Base-by-base conservation (phyloP, 1,284 basidiomycete species). In the Papiliotrema laurentii region DNA sequence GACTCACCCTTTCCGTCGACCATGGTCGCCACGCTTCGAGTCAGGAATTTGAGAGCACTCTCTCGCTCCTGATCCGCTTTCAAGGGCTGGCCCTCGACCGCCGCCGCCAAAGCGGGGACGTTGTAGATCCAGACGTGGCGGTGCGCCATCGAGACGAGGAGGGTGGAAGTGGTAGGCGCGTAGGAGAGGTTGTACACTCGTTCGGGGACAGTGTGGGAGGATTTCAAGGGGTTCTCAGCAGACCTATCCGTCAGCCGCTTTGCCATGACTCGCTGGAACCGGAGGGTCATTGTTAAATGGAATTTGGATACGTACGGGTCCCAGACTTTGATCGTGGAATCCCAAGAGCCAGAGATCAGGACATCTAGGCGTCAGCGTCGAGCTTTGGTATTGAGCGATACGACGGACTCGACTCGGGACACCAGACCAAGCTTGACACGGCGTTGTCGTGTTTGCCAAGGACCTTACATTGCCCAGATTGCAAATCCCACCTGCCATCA, bases 1-100 rank as follows among this genome's bases (percentile, higher is more conserved):
- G 13, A 71, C 79, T 39, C 55, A 89, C 91, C 92, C 76, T 92
- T 83, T 0, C 92, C 93, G 62, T 89, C 86, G 0, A 82, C 80
- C 91, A 97, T 97, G 66, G 89, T 92, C 16, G 86, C 87, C 36
- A 98, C 74, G 47, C 85, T 86, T 43, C 92, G 77, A 28, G 93
- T 93, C 85, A 97, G 88, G 70, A 88, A 97, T 74, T 97, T 97
- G 55, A 99, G 74, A 57, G 87, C 89, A 68, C 88, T 92, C 75
- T 97, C 96, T 53, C 96, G 76, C 63, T 82, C 81, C 64, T 92
- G 87, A 45, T 81, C 78, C 0, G 86, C 83, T 46, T 78, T 72
- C 14, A 61, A 56, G 50, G 80, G 77, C 28, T 55, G 53, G 80
- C 90, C 84, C 58, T 84, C 84, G 28, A 85, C 78, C 18, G 92